phyloP scores from a whole-genome alignment of 2,329 filamentous ascomycete species.

The Aureobasidium sp. region DNA sequence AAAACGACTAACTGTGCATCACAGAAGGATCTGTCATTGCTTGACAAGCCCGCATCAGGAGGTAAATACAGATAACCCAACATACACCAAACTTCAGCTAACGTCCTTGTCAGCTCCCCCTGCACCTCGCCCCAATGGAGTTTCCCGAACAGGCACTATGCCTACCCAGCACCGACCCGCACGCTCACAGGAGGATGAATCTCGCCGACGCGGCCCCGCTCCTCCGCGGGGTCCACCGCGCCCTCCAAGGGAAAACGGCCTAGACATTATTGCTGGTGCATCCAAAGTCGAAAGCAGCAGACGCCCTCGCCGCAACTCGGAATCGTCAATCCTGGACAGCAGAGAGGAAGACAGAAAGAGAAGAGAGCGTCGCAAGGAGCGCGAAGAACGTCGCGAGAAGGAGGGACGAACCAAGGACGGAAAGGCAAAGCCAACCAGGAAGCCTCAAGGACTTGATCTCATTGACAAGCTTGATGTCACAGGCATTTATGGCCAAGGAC shows the following conservation, averaged over 20 bases:
- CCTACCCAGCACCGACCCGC: slow-evolving; percentile 51
- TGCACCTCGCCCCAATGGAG: neutral
- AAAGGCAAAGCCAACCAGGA: slow-evolving; percentile 25
- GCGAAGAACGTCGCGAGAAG: slow-evolving; percentile 40
- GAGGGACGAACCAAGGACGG: slow-evolving; percentile 25
- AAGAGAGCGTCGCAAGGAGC: slow-evolving; percentile 34
- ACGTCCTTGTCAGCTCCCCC: slow-evolving; percentile 28
- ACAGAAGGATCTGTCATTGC: slow-evolving; percentile 60
- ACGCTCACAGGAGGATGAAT: slow-evolving; percentile 58
- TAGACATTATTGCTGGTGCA: slow-evolving; percentile 40
- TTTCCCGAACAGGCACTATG: slow-evolving; percentile 32
- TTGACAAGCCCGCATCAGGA: slow-evolving; percentile 45
- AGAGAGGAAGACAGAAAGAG: slow-evolving; percentile 53
- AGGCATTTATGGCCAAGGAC: slow-evolving; percentile 85
- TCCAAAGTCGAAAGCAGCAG: slow-evolving; percentile 28
- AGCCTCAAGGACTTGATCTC: slow-evolving; percentile 59
- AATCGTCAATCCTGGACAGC: slow-evolving; percentile 61
- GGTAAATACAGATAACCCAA: slow-evolving; percentile 19
- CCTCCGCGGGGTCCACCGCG: slow-evolving; percentile 27
- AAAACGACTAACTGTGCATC: slow-evolving; percentile 13
- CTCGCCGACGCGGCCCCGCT: slow-evolving; percentile 41
- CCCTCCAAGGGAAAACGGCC: slow-evolving; percentile 21
- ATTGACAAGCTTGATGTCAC: slow-evolving; percentile 97
- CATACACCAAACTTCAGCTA: slow-evolving; percentile 11
- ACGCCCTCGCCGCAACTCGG: slow-evolving; percentile 65